A percentile compares a stretch with the other conserved stretches of the same genome.
Evolutionary conservation across 1,284 basidiomycete species (phyloP).

Genomic region (Ceratobasidium sp.): DNA sequence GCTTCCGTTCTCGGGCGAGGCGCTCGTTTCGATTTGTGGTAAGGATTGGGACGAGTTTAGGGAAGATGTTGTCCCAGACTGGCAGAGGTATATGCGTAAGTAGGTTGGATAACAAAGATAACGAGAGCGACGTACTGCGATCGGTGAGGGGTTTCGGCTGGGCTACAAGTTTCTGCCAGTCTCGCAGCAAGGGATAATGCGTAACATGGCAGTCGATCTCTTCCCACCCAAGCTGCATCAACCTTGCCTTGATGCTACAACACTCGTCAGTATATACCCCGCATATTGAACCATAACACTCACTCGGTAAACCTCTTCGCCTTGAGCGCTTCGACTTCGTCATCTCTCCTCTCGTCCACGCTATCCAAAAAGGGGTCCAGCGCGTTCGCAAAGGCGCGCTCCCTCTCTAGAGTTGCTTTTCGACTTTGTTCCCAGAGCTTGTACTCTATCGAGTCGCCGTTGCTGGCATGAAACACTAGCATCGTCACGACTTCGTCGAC

Average conservation of each 20-base stretch:
- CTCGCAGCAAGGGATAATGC: constrained; percentile 11
- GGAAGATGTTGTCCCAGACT: constrained; percentile 41
- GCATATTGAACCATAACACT: not conserved
- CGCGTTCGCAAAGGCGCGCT: not conserved
- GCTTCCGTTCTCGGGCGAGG: constrained; percentile 6
- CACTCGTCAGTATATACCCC: not conserved
- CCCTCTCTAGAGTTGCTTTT: not conserved
- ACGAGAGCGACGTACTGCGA: constrained; percentile 17
- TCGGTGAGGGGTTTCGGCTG: constrained; percentile 32
- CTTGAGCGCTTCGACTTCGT: constrained; percentile 24
- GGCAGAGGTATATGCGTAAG: not conserved
- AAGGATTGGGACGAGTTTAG: constrained; percentile 30
- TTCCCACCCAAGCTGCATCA: constrained; percentile 38
- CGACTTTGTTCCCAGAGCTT: constrained; percentile 17
- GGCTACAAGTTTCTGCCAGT: constrained; percentile 27
- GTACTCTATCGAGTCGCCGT: constrained; percentile 1
- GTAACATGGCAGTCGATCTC: constrained; percentile 36
- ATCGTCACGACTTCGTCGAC: constrained; percentile 6
- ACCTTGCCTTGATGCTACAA: constrained; percentile 3
- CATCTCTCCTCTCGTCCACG: constrained; percentile 21
- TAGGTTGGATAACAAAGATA: not conserved
- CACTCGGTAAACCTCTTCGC: constrained; percentile 25
- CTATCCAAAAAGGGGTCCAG: constrained; percentile 12
- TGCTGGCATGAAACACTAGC: not conserved
- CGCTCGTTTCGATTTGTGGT: constrained; percentile 7